Percentiles rank a stretch among this genome's conserved stretches.
phyloP scores from a whole-genome alignment of 2,329 filamentous ascomycete genomes.

The Apiospora arundinis region DNA sequence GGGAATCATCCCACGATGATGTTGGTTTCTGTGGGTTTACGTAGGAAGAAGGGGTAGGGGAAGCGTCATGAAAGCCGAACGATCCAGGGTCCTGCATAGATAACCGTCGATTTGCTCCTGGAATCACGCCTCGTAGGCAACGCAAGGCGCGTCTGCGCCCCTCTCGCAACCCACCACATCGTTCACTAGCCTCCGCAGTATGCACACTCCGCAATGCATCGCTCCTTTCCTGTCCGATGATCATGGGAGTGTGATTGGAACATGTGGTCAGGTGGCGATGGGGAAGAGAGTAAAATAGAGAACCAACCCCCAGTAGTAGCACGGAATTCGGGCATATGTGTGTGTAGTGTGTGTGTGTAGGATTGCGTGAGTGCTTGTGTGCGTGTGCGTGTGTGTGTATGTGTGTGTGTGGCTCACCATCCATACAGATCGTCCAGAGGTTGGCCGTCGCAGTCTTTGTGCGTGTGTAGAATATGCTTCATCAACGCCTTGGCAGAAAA shows the following conservation, averaged over 20 bases:
- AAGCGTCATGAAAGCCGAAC: slow-evolving; percentile 9
- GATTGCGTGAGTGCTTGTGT: background rate
- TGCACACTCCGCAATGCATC: slow-evolving; percentile 4
- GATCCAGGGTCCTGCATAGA: slow-evolving; percentile 16
- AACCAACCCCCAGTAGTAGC: background rate
- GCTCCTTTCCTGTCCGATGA: background rate
- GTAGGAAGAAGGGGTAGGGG: background rate
- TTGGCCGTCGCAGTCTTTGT: slow-evolving; percentile 1
- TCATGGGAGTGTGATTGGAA: slow-evolving; percentile 18
- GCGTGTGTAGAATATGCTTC: slow-evolving; percentile 5
- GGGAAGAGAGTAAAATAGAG: background rate
- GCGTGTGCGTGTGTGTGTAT: background rate
- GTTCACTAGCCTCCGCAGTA: slow-evolving; percentile 4
- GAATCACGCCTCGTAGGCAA: slow-evolving; percentile 8
- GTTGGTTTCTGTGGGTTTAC: background rate
- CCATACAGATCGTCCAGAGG: background rate
- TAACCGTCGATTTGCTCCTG: slow-evolving; percentile 8
- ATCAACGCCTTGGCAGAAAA: background rate
- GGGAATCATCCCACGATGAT: background rate
- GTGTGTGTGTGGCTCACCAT: background rate
- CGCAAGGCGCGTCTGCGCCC: slow-evolving; percentile 10
- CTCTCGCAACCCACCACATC: slow-evolving; percentile 17
- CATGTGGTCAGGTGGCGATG: slow-evolving; percentile 17
- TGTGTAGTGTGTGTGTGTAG: background rate
- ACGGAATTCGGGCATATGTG: slow-evolving; percentile 2